Percentiles rank a stretch among this genome's conserved stretches.
Conservation (phyloP, 1,284 basidiomycete species). For the Fistulinella staudtii region DNA sequence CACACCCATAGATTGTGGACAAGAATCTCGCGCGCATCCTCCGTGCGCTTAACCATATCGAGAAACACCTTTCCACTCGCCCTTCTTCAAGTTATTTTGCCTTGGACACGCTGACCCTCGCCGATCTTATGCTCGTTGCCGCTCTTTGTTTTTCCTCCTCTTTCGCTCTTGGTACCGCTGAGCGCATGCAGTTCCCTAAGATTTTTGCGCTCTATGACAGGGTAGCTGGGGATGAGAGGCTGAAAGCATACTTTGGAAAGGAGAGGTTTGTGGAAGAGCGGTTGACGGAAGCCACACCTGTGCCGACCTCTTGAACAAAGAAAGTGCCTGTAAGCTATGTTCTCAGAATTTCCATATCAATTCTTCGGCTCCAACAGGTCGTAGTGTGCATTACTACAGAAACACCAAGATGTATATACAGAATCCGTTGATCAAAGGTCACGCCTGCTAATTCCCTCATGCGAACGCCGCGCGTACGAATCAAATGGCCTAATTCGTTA, state of each 20-base stretch:
- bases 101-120: conserved; percentile 55
- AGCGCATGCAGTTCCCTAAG: conserved; percentile 42
- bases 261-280: conserved; percentile 1
- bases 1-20: conserved; percentile 6
- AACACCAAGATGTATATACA: too few species aligned
- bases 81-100: conserved; percentile 44
- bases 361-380: too few species aligned
- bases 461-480: too few species aligned
- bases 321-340: too few species aligned
- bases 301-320: too few species aligned
- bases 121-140: conserved; percentile 41
- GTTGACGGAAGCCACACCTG: too few species aligned
- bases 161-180: conserved; percentile 36
- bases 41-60: conserved; percentile 36
- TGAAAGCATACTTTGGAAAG: conserved; percentile 24
- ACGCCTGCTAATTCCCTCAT: too few species aligned
- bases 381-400: too few species aligned
- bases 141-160: conserved; percentile 28
- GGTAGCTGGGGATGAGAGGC: conserved; percentile 44
- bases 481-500: too few species aligned
- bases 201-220: conserved; percentile 46
- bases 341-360: too few species aligned
- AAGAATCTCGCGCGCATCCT: conserved; percentile 12
- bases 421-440: too few species aligned
- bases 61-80: conserved; percentile 46